Percentiles rank a stretch among this genome's conserved stretches.
Evolutionary conservation across 169 alveolate genomes (phyloP).

Genomic region (Eimeria brunetti): DNA sequence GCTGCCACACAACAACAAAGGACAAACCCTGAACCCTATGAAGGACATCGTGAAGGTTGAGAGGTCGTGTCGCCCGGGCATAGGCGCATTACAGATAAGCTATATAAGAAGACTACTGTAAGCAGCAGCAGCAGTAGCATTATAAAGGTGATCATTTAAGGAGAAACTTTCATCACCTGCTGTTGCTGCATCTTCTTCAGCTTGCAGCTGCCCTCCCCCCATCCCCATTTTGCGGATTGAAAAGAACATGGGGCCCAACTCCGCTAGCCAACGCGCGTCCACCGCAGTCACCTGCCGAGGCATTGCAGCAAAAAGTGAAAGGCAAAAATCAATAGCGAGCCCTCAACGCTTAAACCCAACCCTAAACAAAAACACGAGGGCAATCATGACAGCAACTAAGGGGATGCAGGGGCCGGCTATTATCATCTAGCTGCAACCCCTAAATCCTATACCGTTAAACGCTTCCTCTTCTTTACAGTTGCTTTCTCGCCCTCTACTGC

Average conservation of each 20-base stretch:
- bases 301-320: background rate
- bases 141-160: background rate
- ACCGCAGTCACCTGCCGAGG: slow-evolving; percentile 97
- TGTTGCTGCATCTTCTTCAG: slow-evolving; percentile 35
- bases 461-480: too few relatives aligned
- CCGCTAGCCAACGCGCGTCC: slow-evolving; percentile 99
- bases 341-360: background rate
- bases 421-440: too few relatives aligned
- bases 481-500: too few relatives aligned
- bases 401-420: too few relatives aligned
- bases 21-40: background rate
- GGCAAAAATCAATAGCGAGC: background rate
- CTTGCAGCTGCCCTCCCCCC: slow-evolving; percentile 5
- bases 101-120: too few relatives aligned
- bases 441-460: too few relatives aligned
- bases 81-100: background rate
- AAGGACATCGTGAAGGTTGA: too few relatives aligned
- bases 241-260: slow-evolving; percentile 91
- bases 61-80: background rate
- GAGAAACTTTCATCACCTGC: background rate
- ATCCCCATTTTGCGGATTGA: slow-evolving; percentile 42
- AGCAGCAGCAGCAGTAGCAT: slow-evolving; percentile 17
- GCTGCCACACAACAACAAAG: background rate
- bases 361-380: background rate
- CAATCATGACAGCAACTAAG: too few relatives aligned